Conservation (phyloP, 192 early-diverging fungal species). For the Coemansia pectinata region DNA sequence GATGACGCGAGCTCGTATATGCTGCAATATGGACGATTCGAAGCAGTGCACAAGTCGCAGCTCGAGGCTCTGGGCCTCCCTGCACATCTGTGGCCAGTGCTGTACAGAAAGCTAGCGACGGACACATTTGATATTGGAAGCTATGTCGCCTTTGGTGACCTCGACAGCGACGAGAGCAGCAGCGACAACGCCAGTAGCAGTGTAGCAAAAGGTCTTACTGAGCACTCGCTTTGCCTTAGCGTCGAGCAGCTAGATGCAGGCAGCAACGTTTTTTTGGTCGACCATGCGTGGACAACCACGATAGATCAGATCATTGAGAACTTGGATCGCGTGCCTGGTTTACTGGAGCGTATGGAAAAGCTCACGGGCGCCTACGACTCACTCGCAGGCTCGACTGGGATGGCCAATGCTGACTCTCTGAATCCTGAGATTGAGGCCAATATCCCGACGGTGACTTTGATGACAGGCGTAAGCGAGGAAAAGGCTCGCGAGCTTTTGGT, state of each 20-base stretch:
- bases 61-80: constrained; percentile 47
- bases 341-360: constrained; percentile 64
- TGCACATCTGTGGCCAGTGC: constrained; percentile 35
- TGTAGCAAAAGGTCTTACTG: constrained; percentile 1
- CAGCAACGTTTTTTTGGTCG: constrained; percentile 68
- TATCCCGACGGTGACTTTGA: constrained; percentile 60
- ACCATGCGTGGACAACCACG: constrained; percentile 74
- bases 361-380: constrained; percentile 62
- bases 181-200: neutral
- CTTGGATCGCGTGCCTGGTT: constrained; percentile 54
- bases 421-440: constrained; percentile 33
- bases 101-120: constrained; percentile 32
- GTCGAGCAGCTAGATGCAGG: constrained; percentile 26
- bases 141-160: constrained; percentile 31
- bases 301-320: constrained; percentile 57
- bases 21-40: constrained; percentile 45
- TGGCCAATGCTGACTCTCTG: constrained; percentile 32
- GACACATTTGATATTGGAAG: constrained; percentile 45
- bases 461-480: constrained; percentile 58
- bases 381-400: constrained; percentile 28
- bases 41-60: constrained; percentile 42
- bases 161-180: neutral
- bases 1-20: constrained; percentile 32
- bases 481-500: constrained; percentile 60
- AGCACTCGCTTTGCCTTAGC: constrained; percentile 28